Conservation (phyloP, 768 basidiomycete genomes). For the Lentinula detonsa region DNA sequence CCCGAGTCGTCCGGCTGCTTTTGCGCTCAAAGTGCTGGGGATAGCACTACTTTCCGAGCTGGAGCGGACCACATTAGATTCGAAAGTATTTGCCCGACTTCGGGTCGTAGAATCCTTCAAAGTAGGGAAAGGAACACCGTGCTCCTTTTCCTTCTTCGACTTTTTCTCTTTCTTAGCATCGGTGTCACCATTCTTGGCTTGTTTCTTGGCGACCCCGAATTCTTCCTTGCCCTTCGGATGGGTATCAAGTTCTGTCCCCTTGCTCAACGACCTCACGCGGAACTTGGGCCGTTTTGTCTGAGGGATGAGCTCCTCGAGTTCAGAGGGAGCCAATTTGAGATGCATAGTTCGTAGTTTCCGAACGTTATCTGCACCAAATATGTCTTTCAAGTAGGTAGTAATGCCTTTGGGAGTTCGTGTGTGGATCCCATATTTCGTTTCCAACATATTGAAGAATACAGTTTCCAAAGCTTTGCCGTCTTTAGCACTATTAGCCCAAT, state of each 20-base stretch:
- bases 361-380: slow-evolving; percentile 46
- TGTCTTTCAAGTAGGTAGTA: slow-evolving; percentile 32
- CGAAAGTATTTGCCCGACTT: not conserved
- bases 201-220: slow-evolving; percentile 16
- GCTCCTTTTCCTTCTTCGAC: slow-evolving; percentile 16
- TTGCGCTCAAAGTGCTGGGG: slow-evolving; percentile 21
- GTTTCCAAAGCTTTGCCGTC: slow-evolving; percentile 46
- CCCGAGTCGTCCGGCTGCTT: slow-evolving; percentile 33
- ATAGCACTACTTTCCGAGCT: slow-evolving; percentile 17
- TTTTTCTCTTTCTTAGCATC: slow-evolving; percentile 25
- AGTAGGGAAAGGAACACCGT: slow-evolving; percentile 10
- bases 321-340: slow-evolving; percentile 51
- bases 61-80: slow-evolving; percentile 9
- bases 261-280: slow-evolving; percentile 15
- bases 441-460: slow-evolving; percentile 57
- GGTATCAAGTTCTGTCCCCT: slow-evolving; percentile 18
- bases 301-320: slow-evolving; percentile 6
- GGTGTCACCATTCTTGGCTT: slow-evolving; percentile 28
- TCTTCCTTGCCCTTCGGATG: slow-evolving; percentile 23
- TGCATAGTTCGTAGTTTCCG: slow-evolving; percentile 41
- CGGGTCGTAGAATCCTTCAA: slow-evolving; percentile 13
- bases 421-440: slow-evolving; percentile 42
- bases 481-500: slow-evolving; percentile 32
- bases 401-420: slow-evolving; percentile 47
- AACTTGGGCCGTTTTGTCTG: slow-evolving; percentile 14